Percentiles rank a stretch among this genome's conserved stretches.
Conservation (phyloP, 1,139 yeast species). For the Magnusiomyces tetraspermus region DNA sequence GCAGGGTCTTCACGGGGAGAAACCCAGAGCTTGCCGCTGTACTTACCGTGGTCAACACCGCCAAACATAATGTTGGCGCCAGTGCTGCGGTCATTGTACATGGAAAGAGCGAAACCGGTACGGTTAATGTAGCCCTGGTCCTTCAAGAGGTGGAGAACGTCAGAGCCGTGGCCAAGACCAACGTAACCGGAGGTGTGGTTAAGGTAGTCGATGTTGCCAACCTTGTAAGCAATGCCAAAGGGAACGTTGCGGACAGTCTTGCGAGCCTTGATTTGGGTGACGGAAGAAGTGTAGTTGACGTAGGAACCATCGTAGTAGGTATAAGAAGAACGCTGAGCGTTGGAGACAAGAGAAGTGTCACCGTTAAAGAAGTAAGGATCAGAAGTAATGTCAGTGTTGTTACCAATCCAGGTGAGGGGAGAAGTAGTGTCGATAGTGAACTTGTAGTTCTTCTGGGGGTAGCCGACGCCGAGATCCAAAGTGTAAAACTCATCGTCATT, state of each 20-base stretch:
- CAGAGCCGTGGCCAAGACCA: neutral
- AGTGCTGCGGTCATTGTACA: neutral
- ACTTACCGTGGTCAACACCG: conserved; percentile 2
- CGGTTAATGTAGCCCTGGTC: conserved; percentile 1
- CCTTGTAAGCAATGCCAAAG: conserved; percentile 1
- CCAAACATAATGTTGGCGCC: neutral
- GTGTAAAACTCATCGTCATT: neutral
- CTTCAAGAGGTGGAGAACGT: neutral
- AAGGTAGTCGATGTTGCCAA: neutral
- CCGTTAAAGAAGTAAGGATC: neutral
- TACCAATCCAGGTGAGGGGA: neutral
- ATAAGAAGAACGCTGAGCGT: neutral
- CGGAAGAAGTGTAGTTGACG: neutral
- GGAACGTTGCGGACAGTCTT: neutral
- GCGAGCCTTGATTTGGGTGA: neutral
- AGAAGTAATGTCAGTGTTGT: neutral
- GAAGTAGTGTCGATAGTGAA: conserved; percentile 1
- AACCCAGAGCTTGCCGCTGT: neutral
- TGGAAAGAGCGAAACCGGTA: neutral
- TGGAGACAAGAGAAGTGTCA: neutral
- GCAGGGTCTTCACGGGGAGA: neutral
- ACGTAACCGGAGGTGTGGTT: neutral
- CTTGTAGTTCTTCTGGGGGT: neutral
- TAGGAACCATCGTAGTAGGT: neutral
- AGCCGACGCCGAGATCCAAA: neutral